Evolutionary conservation across 1,284 basidiomycete genomes (phyloP).

Genomic region (Dichomitus squalens): DNA sequence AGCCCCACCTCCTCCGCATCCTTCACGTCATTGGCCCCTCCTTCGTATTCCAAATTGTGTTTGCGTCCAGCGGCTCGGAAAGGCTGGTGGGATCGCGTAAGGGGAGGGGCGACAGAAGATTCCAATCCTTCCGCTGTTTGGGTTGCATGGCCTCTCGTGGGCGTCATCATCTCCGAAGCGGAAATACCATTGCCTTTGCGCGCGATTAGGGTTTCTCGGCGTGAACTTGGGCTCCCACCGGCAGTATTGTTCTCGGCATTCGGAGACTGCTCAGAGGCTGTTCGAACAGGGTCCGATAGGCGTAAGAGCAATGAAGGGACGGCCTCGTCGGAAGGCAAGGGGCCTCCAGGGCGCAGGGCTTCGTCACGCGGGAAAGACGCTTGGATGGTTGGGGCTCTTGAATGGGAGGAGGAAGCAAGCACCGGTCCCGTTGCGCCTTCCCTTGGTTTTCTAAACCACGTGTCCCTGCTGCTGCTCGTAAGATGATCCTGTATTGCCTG

Average conservation of each 20-base stretch:
- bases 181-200: constrained; percentile 25
- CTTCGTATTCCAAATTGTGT: not conserved
- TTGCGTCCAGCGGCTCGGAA: constrained; percentile 11
- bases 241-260: not conserved
- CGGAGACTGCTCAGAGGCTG: constrained; percentile 1
- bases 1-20: constrained; percentile 15
- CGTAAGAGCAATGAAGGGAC: constrained; percentile 27
- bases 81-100: constrained; percentile 4
- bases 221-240: constrained; percentile 6
- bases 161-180: constrained; percentile 37
- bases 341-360: constrained; percentile 14
- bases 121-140: constrained; percentile 7
- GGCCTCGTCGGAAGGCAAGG: constrained; percentile 10
- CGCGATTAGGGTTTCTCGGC: constrained; percentile 11
- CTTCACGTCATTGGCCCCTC: constrained; percentile 8
- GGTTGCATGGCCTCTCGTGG: constrained; percentile 32
- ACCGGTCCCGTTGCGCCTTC: constrained; percentile 11
- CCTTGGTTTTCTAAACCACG: constrained; percentile 5
- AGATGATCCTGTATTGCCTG: constrained; percentile 57
- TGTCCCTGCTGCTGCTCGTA: constrained; percentile 9
- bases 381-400: constrained; percentile 10
- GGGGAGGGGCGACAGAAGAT: constrained; percentile 3
- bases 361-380: constrained; percentile 12
- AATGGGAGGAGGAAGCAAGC: constrained; percentile 7
- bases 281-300: constrained; percentile 23